phyloP scores from a whole-genome alignment of 352 stramenopile species.

The Globisporangium uncinulatum region DNA sequence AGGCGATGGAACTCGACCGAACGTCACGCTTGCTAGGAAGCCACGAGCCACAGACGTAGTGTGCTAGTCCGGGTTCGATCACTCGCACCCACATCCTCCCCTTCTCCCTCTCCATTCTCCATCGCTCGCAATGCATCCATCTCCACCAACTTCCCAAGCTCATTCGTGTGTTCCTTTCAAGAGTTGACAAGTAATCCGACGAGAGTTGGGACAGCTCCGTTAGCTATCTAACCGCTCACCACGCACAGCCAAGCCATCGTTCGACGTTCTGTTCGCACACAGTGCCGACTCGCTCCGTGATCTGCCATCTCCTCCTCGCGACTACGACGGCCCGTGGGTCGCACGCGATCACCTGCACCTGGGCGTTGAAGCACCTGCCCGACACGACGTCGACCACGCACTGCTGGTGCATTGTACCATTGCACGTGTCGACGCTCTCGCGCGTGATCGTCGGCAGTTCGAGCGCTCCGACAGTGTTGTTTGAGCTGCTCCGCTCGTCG shows the following conservation, averaged over 20 bases:
- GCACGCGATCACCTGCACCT: slow-evolving; percentile 26
- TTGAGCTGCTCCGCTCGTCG: neutral
- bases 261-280: slow-evolving; percentile 23
- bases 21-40: slow-evolving; percentile 28
- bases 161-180: no score
- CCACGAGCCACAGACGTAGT: slow-evolving; percentile 19
- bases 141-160: no score
- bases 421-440: slow-evolving; percentile 23
- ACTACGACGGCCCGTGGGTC: slow-evolving; percentile 12
- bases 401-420: slow-evolving; percentile 34
- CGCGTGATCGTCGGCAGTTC: slow-evolving; percentile 2
- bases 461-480: slow-evolving; percentile 12
- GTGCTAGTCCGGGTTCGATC: no score
- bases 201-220: no score
- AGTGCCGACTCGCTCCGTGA: slow-evolving; percentile 11
- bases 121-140: no score
- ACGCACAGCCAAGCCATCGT: slow-evolving; percentile 24
- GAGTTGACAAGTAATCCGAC: no score
- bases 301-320: slow-evolving; percentile 2
- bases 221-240: neutral
- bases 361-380: slow-evolving; percentile 32
- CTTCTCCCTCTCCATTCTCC: no score
- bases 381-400: slow-evolving; percentile 14
- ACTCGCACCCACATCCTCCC: no score
- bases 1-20: slow-evolving; percentile 72